phyloP scores from a whole-genome alignment of 768 basidiomycete species.

The Mrakia blollopis region DNA sequence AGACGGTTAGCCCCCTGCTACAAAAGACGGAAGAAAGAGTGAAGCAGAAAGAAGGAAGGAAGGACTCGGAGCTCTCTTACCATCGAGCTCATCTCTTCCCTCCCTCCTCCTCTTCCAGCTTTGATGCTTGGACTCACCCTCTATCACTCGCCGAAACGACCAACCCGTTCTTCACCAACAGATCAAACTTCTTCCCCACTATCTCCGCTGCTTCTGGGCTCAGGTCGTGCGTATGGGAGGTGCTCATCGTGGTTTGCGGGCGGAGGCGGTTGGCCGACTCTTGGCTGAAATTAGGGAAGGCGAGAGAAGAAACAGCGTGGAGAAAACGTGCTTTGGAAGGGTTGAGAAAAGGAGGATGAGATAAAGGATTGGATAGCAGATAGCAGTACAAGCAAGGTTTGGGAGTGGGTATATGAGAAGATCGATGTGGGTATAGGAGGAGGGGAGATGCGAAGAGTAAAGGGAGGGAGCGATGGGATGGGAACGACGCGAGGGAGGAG shows the following conservation, averaged over 20 bases:
- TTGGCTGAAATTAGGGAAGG: background rate
- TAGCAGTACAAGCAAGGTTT: background rate
- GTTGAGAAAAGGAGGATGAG: background rate
- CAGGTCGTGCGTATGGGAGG: background rate
- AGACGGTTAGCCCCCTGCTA: too few species aligned
- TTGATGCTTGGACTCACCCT: background rate
- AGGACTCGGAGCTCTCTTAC: background rate
- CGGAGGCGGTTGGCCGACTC: background rate
- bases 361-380: background rate
- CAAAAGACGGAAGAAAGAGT: background rate
- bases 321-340: too few species aligned
- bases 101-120: background rate
- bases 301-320: too few species aligned
- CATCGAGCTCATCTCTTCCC: background rate
- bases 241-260: slow-evolving; percentile 14
- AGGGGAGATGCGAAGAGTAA: background rate
- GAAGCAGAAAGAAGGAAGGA: background rate
- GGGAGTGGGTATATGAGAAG: background rate
- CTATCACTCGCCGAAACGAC: background rate
- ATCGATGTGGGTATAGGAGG: background rate
- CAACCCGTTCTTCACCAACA: background rate
- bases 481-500: background rate
- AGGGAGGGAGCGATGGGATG: background rate
- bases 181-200: background rate
- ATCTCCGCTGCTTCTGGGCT: too few species aligned